A percentile compares a stretch with the other conserved stretches of the same genome.
These are phyloP conservation scores for Inosperma sp. DNA, from an alignment of 768 basidiomycete species.

Conservation along the genomic window DNA sequence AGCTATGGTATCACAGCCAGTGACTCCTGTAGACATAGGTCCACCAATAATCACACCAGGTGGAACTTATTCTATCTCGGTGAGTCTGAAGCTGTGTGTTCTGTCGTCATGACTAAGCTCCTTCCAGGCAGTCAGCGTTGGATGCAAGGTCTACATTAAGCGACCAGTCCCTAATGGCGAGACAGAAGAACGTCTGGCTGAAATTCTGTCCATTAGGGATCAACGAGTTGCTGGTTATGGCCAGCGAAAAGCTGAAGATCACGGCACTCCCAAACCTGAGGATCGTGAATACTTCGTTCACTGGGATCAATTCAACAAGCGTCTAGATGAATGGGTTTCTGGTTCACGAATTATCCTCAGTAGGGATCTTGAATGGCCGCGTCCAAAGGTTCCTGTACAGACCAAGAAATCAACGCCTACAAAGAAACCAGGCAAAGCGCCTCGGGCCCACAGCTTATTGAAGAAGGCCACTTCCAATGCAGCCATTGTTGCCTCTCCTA, in stretches of 20 bases:
- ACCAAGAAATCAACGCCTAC: constrained; percentile 48
- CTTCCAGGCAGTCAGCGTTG: constrained; percentile 71
- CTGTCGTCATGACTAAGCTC: constrained; percentile 30
- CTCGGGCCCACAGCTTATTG: constrained; percentile 54
- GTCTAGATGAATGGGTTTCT: constrained; percentile 95
- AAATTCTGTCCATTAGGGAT: constrained; percentile 93
- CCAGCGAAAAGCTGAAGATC: constrained; percentile 45
- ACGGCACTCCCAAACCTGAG: constrained; percentile 46
- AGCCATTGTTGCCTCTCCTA: constrained; percentile 52
- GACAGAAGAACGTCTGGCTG: constrained; percentile 87
- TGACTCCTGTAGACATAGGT: constrained; percentile 37
- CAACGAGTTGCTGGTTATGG: constrained; percentile 65
- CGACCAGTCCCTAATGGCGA: constrained; percentile 72
- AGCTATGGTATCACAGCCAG: constrained; percentile 37
- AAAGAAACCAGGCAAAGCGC: constrained; percentile 61
- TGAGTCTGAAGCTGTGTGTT: constrained; percentile 28
- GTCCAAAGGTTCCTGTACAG: constrained; percentile 61
- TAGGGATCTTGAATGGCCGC: constrained; percentile 93
- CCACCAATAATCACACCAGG: constrained; percentile 69
- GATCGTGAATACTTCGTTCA: constrained; percentile 97
- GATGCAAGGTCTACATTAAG: constrained; percentile 92
- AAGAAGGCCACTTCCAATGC: constrained; percentile 70
- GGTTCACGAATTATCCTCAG: constrained; percentile 80
- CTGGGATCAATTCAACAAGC: constrained; percentile 99
- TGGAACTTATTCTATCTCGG: constrained; percentile 74